Percentiles rank a stretch among this genome's conserved stretches.
phyloP scores from a whole-genome alignment of 139 green algal genomes.

The Closterium sp. region DNA sequence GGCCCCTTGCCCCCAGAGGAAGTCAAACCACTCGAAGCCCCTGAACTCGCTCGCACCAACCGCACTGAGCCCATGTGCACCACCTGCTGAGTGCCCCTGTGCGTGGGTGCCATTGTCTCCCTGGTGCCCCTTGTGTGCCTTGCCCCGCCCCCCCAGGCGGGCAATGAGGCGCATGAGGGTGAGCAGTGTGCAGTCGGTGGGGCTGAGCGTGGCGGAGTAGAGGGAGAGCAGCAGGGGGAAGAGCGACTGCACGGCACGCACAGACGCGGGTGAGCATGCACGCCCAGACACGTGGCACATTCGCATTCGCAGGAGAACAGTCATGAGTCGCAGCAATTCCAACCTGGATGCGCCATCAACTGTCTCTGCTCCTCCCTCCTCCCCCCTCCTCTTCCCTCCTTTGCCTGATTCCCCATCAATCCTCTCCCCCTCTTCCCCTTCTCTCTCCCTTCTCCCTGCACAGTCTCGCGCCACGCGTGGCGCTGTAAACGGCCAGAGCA shows the following conservation, averaged over 20 bases:
- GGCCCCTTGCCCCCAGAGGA: constrained; percentile 1
- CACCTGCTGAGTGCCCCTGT: background rate
- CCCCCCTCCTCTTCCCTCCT: background rate
- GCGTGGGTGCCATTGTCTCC: too few relatives aligned
- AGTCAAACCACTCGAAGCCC: constrained; percentile 3
- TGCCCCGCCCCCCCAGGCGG: background rate
- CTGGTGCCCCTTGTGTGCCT: too few relatives aligned
- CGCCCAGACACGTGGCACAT: background rate
- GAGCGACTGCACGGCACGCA: background rate
- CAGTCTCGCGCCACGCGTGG: background rate
- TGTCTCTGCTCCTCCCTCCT: background rate
- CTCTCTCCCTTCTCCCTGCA: background rate
- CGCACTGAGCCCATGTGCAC: background rate
- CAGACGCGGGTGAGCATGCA: background rate
- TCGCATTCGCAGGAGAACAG: background rate
- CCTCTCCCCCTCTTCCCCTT: background rate
- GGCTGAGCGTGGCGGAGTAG: constrained; percentile 2
- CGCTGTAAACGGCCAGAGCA: background rate
- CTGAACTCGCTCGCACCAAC: background rate
- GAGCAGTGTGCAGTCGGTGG: background rate
- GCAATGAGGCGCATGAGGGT: constrained; percentile 4
- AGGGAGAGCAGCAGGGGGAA: constrained; percentile 6
- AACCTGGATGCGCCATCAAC: background rate
- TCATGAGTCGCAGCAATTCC: background rate
- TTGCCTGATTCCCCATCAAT: background rate